These are phyloP conservation scores for Syzygium aromaticum DNA, from an alignment of 345 rosid species.

Conservation along the genomic window DNA sequence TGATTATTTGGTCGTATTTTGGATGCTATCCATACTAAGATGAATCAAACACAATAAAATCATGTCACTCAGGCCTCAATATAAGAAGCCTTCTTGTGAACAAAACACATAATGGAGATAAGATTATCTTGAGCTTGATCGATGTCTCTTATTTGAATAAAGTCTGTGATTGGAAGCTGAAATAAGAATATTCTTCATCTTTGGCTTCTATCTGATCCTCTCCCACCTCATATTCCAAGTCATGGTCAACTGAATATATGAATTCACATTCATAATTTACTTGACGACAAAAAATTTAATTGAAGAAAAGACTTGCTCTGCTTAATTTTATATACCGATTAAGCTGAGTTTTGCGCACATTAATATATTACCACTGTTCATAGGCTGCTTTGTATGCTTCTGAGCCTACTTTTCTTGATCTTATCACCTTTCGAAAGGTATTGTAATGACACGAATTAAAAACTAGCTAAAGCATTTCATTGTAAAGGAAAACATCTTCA, in stretches of 20 bases:
- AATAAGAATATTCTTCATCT: not conserved
- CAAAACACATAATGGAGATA: not conserved
- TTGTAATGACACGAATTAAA: too few species aligned
- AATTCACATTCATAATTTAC: not conserved
- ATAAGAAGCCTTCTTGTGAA: too few species aligned
- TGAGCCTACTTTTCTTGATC: not conserved
- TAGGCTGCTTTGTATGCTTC: not conserved
- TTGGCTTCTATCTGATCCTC: not conserved
- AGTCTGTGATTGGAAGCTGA: not conserved
- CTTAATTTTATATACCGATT: too few species aligned
- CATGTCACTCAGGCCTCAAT: not conserved
- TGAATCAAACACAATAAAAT: not conserved
- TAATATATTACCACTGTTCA: not conserved
- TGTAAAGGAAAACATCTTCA: too few species aligned
- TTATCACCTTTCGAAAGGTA: too few species aligned
- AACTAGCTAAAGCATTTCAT: too few species aligned
- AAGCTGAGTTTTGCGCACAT: not conserved
- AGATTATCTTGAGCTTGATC: not conserved
- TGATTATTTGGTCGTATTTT: not conserved
- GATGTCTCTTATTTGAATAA: not conserved
- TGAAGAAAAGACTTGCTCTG: not conserved
- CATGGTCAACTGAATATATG: not conserved
- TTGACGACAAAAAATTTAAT: not conserved
- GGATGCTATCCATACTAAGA: not conserved
- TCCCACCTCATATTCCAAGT: not conserved